Evolutionary conservation across 768 basidiomycete genomes (phyloP).

Genomic region (Plicaturopsis crispa): DNA sequence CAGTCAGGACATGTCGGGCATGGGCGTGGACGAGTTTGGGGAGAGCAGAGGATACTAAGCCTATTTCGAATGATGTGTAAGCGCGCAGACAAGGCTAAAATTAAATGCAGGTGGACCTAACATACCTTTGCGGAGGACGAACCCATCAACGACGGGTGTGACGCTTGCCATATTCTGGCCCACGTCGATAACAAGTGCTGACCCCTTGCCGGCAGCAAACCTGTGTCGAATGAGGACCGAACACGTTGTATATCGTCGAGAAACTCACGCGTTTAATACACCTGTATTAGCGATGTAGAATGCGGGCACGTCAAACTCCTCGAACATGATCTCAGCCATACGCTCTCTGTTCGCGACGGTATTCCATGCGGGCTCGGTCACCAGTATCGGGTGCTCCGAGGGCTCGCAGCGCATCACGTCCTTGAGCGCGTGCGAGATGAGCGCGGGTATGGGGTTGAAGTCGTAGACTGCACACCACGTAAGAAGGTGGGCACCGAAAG

Average conservation of each 20-base stretch:
- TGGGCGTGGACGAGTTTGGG: slow-evolving; percentile 79
- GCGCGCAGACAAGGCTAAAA: background rate
- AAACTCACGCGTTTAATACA: slow-evolving; percentile 81
- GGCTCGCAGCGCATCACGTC: slow-evolving; percentile 73
- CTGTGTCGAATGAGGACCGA: slow-evolving; percentile 30
- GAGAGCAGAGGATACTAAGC: slow-evolving; percentile 67
- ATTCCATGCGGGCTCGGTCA: slow-evolving; percentile 97
- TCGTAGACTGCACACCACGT: slow-evolving; percentile 50
- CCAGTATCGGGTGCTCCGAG: slow-evolving; percentile 83
- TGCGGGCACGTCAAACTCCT: slow-evolving; percentile 90
- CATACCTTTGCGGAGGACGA: slow-evolving; percentile 90
- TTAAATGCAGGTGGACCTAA: background rate
- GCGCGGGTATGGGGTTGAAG: slow-evolving; percentile 63
- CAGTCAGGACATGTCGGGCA: slow-evolving; percentile 58
- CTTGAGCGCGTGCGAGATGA: slow-evolving; percentile 68
- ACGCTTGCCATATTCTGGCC: slow-evolving; percentile 87
- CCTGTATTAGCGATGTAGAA: slow-evolving; percentile 96
- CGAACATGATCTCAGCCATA: slow-evolving; percentile 97
- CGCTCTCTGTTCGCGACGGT: slow-evolving; percentile 85
- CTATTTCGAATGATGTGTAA: slow-evolving; percentile 28
- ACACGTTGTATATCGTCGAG: background rate
- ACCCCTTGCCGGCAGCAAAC: slow-evolving; percentile 94
- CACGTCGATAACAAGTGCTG: slow-evolving; percentile 93
- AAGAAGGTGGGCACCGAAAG: background rate
- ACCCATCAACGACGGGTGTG: slow-evolving; percentile 95